Base-by-base conservation (phyloP, 257 asterid species). In the Ilex asprella region DNA sequence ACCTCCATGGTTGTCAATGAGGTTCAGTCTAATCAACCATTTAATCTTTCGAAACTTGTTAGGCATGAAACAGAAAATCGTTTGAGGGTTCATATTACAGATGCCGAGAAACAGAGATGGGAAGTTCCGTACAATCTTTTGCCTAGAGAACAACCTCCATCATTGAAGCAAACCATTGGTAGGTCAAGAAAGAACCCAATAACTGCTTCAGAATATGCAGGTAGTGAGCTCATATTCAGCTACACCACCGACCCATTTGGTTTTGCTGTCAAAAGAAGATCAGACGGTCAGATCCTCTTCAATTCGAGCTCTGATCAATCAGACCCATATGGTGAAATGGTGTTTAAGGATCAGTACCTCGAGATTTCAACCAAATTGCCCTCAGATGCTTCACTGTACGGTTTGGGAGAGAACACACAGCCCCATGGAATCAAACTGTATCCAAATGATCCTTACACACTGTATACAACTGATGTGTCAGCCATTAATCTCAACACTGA, bases 281-380 rank as follows among this genome's bases (percentile, higher is more conserved):
- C 99, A 62, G 74, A 89, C 76, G 95, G 90, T 0, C 77, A 89
- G 61, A 82, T 83, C 76, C 82, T 93, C 2, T 89, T 89, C 77
- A 78, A 92, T 65, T 71, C 97, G 27, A 55, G 67, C 60, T 39
- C 88, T 0, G 81, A 74, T 2, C 78, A 79, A 70, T 65, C 89
- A n/a, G 89, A 78, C 81, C 79, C 89, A 12, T 78, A 56, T 64
- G 73, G 56, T 11, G 35, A 16, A 15, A 56, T 93, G 68, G 99
- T 93, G 54, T 93, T 93, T 68, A 93, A 93, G 56, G 97, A 93
- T 70, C 99, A 93, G 64, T 93, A 93, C 60, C 86, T 93, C 1
- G 99, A 93, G 64, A 76, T 89, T 21, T 84, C 97, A 12, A 93
- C 99, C 30, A 82, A 75, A 56, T 62, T 93, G 59, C 95, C 99